Conservation (phyloP, 352 stramenopile species). For the Salisapilia sapeloensis region DNA sequence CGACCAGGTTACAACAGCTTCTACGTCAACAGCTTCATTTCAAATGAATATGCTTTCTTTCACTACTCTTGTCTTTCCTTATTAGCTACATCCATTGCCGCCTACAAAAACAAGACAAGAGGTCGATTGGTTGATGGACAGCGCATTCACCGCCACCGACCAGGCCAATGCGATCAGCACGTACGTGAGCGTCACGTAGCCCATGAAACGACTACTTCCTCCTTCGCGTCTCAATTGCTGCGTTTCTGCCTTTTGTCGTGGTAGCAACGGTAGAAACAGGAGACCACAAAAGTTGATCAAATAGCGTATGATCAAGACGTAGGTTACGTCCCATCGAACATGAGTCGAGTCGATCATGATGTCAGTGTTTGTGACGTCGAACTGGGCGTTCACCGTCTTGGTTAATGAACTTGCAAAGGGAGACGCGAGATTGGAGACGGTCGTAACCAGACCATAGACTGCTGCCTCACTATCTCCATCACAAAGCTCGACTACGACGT, state of each 20-base stretch:
- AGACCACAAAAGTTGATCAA: slow-evolving; percentile 14
- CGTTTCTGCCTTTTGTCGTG: slow-evolving; percentile 33
- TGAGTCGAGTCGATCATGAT: slow-evolving; percentile 16
- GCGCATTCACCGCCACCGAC: slow-evolving; percentile 16
- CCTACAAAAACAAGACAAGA: slow-evolving; percentile 21
- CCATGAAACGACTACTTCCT: slow-evolving; percentile 12
- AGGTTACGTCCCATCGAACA: slow-evolving; percentile 18
- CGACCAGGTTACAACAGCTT: too few species aligned
- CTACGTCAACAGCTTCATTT: too few species aligned
- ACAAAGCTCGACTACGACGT: slow-evolving; percentile 23
- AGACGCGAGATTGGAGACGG: slow-evolving; percentile 16
- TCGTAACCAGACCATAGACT: slow-evolving; percentile 20
- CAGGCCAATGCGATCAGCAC: slow-evolving; percentile 8
- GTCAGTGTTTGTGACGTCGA: slow-evolving; percentile 16
- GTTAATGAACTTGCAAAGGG: slow-evolving; percentile 19
- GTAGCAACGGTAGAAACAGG: slow-evolving; percentile 27
- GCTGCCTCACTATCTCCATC: slow-evolving; percentile 23
- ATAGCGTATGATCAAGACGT: slow-evolving; percentile 19
- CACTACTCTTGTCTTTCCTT: too few species aligned
- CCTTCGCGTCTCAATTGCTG: slow-evolving; percentile 22
- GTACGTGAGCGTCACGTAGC: slow-evolving; percentile 14
- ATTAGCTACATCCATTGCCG: slow-evolving; percentile 31
- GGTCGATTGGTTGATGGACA: slow-evolving; percentile 21
- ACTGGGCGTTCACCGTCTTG: slow-evolving; percentile 13
- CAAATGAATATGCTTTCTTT: too few species aligned